phyloP scores from a whole-genome alignment of 345 rosid species.

The Melaleuca alternifolia region DNA sequence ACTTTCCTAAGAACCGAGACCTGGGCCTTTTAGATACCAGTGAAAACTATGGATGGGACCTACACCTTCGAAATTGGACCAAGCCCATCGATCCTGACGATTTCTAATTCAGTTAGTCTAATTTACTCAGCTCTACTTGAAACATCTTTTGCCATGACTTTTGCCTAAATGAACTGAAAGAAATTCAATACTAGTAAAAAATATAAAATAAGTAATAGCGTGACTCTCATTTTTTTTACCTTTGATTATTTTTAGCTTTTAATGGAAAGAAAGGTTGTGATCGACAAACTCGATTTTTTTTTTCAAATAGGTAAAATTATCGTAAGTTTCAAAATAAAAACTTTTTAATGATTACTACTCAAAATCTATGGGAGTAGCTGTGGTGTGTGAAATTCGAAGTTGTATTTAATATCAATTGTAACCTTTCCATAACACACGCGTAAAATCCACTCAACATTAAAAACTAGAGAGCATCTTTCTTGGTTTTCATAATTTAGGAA shows the following conservation, averaged over 20 bases:
- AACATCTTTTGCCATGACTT: background rate
- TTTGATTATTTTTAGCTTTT: background rate
- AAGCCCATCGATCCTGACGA: no score
- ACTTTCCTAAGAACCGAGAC: no score
- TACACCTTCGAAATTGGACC: no score
- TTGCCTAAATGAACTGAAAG: background rate
- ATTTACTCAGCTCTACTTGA: no score
- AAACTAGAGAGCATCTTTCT: background rate
- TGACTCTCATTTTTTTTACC: background rate
- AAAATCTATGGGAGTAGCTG: background rate
- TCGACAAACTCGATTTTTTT: no score
- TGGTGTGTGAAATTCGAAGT: background rate
- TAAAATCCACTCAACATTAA: background rate
- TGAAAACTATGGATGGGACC: no score
- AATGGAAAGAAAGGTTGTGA: background rate
- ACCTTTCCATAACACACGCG: background rate
- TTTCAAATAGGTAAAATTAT: no score
- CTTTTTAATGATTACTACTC: no score
- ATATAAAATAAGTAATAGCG: background rate
- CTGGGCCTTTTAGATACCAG: no score
- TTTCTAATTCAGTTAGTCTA: no score
- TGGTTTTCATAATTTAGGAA: background rate
- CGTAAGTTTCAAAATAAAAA: no score
- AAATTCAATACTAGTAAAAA: fast-evolving
- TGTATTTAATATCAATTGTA: background rate